phyloP scores from a whole-genome alignment of 805 yeast species.

The Metschnikowia picachoensis region DNA sequence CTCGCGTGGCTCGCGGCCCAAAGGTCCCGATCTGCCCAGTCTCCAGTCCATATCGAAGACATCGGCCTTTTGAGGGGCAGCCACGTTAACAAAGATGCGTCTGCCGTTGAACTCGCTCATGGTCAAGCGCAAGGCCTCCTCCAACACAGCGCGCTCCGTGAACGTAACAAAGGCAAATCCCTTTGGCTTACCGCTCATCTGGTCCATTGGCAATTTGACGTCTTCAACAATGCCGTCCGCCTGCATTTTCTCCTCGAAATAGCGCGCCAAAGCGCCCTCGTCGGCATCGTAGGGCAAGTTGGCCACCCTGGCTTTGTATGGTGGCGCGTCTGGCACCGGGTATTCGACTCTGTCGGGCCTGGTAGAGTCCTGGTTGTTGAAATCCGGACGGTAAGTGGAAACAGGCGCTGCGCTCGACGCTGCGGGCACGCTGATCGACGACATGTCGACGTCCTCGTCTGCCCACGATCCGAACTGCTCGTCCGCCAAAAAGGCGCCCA shows the following conservation, averaged over 20 bases:
- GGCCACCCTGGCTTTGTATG: slow-evolving; percentile 84
- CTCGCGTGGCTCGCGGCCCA: slow-evolving; percentile 23
- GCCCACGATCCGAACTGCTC: slow-evolving; percentile 80
- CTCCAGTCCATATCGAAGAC: slow-evolving; percentile 47
- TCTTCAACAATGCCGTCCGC: slow-evolving; percentile 50
- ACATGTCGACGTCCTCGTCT: slow-evolving; percentile 73
- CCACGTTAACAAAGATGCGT: slow-evolving; percentile 52
- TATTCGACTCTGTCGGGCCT: slow-evolving; percentile 59
- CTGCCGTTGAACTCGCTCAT: slow-evolving; percentile 45
- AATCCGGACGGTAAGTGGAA: slow-evolving; percentile 10
- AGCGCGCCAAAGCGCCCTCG: slow-evolving; percentile 60
- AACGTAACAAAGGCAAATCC: slow-evolving; percentile 57
- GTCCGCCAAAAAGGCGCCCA: slow-evolving; percentile 79
- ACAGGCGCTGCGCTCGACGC: slow-evolving; percentile 19
- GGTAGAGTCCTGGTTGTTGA: slow-evolving; percentile 14
- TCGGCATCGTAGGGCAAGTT: slow-evolving; percentile 80
- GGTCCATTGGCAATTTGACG: slow-evolving; percentile 71
- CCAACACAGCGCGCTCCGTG: slow-evolving; percentile 41
- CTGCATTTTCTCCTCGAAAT: slow-evolving; percentile 57
- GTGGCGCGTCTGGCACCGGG: slow-evolving; percentile 89
- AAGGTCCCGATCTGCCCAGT: slow-evolving; percentile 27
- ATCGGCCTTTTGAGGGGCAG: slow-evolving; percentile 51
- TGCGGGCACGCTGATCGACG: slow-evolving; percentile 53
- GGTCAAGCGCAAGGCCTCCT: slow-evolving; percentile 48
- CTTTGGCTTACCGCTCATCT: slow-evolving; percentile 55